Evolutionary conservation across 805 yeast species (phyloP).

Genomic region (Priceomyces castillae): DNA sequence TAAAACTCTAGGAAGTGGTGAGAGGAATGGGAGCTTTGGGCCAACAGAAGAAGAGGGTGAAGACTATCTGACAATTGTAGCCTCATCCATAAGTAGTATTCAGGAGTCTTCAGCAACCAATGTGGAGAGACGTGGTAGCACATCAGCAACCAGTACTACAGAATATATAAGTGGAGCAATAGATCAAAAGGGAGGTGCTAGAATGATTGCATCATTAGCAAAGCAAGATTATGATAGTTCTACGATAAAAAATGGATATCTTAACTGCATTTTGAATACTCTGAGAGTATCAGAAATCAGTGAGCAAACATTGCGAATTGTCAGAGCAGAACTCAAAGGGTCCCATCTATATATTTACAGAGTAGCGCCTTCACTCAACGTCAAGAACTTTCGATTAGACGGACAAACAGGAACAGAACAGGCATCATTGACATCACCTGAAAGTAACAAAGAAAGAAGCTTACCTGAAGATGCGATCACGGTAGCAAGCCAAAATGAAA

Average conservation of each 20-base stretch:
- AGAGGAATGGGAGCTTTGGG: not conserved
- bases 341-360: slow-evolving; percentile 61
- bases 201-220: slow-evolving; percentile 12
- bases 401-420: not conserved
- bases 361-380: slow-evolving; percentile 48
- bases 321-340: slow-evolving; percentile 69
- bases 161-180: slow-evolving; percentile 1
- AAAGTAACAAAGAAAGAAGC: too few relatives aligned
- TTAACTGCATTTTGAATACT: slow-evolving; percentile 35
- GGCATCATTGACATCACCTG: not conserved
- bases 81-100: slow-evolving; percentile 9
- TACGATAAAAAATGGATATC: slow-evolving; percentile 34
- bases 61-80: slow-evolving; percentile 9
- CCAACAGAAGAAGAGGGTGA: slow-evolving; percentile 7
- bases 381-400: slow-evolving; percentile 27
- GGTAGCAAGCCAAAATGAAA: not conserved
- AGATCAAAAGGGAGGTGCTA: slow-evolving; percentile 1
- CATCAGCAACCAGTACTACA: not conserved
- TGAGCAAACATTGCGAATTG: slow-evolving; percentile 44
- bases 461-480: too few relatives aligned
- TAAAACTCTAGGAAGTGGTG: not conserved
- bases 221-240: slow-evolving; percentile 31
- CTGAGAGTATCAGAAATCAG: slow-evolving; percentile 29
- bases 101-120: slow-evolving; percentile 4
- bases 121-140: slow-evolving; percentile 1